Evolutionary conservation across 768 basidiomycete species (phyloP).

Genomic region (Candolleomyces eurysporus): DNA sequence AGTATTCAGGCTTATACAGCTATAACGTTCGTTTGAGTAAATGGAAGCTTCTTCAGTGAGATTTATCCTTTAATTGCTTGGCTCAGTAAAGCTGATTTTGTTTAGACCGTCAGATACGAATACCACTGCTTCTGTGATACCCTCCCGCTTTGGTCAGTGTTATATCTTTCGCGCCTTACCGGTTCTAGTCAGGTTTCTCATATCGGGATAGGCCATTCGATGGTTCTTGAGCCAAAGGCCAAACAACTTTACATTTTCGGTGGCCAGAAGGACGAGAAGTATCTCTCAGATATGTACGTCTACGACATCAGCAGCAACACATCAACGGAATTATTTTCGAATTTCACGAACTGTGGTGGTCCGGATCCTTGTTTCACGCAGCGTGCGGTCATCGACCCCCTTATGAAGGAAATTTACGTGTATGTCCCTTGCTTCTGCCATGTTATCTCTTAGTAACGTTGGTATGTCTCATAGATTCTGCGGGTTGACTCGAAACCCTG

Average conservation of each 20-base stretch:
- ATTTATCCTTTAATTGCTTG: not conserved
- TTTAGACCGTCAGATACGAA: slow-evolving; percentile 18
- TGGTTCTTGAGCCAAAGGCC: slow-evolving; percentile 66
- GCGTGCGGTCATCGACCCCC: slow-evolving; percentile 65
- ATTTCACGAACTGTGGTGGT: slow-evolving; percentile 60
- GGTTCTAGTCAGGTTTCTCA: not conserved
- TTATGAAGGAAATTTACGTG: slow-evolving; percentile 70
- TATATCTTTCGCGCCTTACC: not conserved
- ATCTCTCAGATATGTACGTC: slow-evolving; percentile 74
- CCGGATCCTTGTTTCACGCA: slow-evolving; percentile 75
- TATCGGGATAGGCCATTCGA: slow-evolving; percentile 63
- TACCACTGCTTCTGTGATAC: slow-evolving; percentile 40
- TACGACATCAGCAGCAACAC: slow-evolving; percentile 61
- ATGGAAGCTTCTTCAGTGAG: slow-evolving; percentile 72
- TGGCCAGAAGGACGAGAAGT: slow-evolving; percentile 65
- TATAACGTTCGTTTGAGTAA: slow-evolving; percentile 63
- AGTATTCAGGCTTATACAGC: slow-evolving; percentile 72
- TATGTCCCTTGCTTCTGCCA: slow-evolving; percentile 31
- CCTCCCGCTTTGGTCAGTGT: slow-evolving; percentile 58
- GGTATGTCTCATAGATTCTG: slow-evolving; percentile 46
- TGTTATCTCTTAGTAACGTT: not conserved
- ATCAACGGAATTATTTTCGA: slow-evolving; percentile 59
- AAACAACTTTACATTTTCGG: slow-evolving; percentile 70
- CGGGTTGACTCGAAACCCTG: slow-evolving; percentile 49
- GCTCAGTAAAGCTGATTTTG: slow-evolving; percentile 13